Conservation (phyloP, 495 filamentous ascomycete genomes). For the Neurospora africana region DNA sequence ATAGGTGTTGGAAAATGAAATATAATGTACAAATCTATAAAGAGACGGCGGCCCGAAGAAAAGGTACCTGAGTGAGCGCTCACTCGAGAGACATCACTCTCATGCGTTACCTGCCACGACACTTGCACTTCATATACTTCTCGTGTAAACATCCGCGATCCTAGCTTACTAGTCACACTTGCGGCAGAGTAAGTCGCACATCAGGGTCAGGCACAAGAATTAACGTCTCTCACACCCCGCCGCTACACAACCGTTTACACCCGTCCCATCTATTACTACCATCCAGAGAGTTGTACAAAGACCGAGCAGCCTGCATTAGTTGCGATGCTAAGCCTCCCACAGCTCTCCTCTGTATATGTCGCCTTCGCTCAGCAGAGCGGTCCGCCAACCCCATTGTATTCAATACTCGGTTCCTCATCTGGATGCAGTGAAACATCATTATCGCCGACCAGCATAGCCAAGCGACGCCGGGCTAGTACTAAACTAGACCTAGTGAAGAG, state of each 20-base stretch:
- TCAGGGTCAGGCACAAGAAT: neutral
- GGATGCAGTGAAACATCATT: neutral
- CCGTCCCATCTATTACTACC: neutral
- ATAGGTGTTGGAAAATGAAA: neutral
- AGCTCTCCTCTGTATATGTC: neutral
- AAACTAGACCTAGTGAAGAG: neutral
- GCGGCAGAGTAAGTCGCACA: neutral
- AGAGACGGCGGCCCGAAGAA: neutral
- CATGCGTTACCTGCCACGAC: neutral
- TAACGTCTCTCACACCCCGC: neutral
- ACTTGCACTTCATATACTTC: no score
- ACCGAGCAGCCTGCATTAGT: neutral
- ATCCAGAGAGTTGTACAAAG: neutral
- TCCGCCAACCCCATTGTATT: neutral
- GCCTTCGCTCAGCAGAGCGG: neutral
- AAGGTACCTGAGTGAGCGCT: neutral
- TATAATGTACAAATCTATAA: neutral
- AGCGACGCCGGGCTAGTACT: neutral
- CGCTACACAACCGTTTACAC: neutral
- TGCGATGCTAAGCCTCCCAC: neutral
- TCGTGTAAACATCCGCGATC: no score
- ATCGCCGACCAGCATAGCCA: neutral
- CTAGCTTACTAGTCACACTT: neutral
- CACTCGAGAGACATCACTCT: neutral
- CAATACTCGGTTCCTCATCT: neutral